Base-by-base conservation (phyloP, 352 stramenopile species). In the Globisporangium nagaii region DNA sequence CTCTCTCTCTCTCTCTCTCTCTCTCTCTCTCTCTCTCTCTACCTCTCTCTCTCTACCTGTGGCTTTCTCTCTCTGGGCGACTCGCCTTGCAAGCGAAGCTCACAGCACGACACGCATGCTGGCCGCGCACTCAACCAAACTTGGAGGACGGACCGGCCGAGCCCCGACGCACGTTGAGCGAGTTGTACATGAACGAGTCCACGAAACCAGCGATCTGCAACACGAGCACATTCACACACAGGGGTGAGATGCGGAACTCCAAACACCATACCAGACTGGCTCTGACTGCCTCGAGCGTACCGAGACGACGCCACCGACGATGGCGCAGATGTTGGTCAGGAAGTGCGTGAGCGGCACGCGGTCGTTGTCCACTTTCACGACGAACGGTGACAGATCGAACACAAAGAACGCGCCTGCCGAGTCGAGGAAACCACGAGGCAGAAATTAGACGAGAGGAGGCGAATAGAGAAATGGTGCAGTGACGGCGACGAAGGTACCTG, bases 161-260 rank as follows among this genome's bases (percentile, higher is more conserved):
- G 24, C 55, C 66, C 47, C 73, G 62, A 27, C 71, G 74, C n/a
- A 81, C 65, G 53, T 90, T 58, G 32, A 90, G 73, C 58, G 79
- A 90, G 60, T 90, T 87, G 70, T 92, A 90, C 72, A 88, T 87
- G 69, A 93, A 88, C 42, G 83, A 88, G 50, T 93, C 83, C 40
- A 93, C 73, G 53, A 93, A 93, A 32, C 83, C 79, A n/a, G 83
- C 83, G 53, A 93, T 93, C 83, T 93, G 57, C 9, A 49, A 15
- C 12, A 41, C 30, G 10, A 45, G 32, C 34, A 37, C 8, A 42
- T 6, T 11, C 28, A 36, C 19, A 53, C 11, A 30, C 9, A 10
- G 43, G 15, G 44, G 9, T 52, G 1, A 28, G 27, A n/a, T n/a
- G n/a, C n/a, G n/a, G n/a, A n/a, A n/a, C n/a, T n/a, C n/a, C n/a